A percentile compares a stretch with the other conserved stretches of the same genome.
These are phyloP conservation scores for Alternaria viburni DNA, from an alignment of 2,329 filamentous ascomycete genomes.

Conservation along the genomic window DNA sequence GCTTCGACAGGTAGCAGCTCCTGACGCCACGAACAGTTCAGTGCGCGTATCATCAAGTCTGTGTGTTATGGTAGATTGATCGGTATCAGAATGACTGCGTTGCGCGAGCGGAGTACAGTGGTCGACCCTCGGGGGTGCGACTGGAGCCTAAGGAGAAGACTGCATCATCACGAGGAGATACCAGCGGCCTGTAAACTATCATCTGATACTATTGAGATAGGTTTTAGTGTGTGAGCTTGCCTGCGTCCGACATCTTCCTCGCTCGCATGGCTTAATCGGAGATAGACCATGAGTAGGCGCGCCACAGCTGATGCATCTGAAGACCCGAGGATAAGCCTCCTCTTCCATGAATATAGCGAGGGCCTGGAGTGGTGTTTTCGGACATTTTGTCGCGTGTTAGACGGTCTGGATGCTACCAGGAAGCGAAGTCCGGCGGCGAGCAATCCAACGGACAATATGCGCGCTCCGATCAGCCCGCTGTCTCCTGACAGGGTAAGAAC, in stretches of 20 bases:
- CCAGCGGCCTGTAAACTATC: background rate
- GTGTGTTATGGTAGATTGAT: background rate
- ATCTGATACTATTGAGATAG: background rate
- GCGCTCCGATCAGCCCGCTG: background rate
- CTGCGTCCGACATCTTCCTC: background rate
- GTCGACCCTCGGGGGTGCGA: background rate
- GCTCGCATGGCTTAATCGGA: background rate
- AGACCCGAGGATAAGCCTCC: background rate
- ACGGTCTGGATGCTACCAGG: background rate
- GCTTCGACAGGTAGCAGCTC: background rate
- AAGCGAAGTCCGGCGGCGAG: slow-evolving; percentile 2
- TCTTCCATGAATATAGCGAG: background rate
- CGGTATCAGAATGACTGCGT: background rate
- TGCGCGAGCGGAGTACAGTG: background rate
- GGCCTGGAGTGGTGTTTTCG: background rate
- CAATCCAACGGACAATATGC: background rate
- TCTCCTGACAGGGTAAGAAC: background rate
- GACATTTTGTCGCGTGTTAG: background rate
- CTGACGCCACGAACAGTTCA: background rate
- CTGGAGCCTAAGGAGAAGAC: background rate
- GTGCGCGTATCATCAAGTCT: background rate
- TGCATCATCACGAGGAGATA: background rate
- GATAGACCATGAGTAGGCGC: background rate
- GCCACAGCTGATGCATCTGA: background rate
- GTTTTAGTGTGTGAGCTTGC: background rate